Evolutionary conservation across 371 early-diverging fungal genomes (phyloP).

Genomic region (Apophysomyces sp.): DNA sequence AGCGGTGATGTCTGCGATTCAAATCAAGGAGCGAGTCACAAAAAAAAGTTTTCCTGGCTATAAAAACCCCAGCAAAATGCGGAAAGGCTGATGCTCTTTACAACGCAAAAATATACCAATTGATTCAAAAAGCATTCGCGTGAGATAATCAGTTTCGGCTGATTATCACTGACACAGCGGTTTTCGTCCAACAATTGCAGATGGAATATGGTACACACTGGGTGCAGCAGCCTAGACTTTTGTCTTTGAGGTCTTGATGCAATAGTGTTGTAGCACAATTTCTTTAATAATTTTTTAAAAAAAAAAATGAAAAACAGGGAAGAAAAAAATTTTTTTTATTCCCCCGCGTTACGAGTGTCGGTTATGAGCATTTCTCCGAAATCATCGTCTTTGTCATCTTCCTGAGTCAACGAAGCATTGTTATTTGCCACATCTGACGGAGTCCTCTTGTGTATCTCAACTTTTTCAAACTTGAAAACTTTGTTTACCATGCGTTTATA

Average conservation of each 20-base stretch:
- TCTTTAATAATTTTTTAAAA: too few species aligned
- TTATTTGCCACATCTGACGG: neutral
- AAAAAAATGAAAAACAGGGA: neutral
- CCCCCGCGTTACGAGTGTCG: neutral
- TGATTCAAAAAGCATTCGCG: slow-evolving; percentile 30
- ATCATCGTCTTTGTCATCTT: neutral
- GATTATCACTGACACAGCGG: slow-evolving; percentile 13
- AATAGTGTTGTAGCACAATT: slow-evolving; percentile 1
- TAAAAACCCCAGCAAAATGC: neutral
- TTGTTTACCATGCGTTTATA: neutral
- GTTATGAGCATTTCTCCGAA: neutral
- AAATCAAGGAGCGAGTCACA: neutral
- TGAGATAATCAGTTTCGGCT: slow-evolving; percentile 11
- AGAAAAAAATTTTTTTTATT: neutral
- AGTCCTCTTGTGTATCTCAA: neutral
- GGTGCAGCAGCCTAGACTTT: slow-evolving; percentile 13
- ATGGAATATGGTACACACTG: neutral
- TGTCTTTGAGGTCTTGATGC: neutral
- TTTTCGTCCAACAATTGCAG: slow-evolving; percentile 20
- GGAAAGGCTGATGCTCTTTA: neutral
- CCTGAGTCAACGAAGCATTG: neutral
- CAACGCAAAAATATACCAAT: slow-evolving; percentile 23
- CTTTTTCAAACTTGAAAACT: neutral
- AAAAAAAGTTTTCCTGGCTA: neutral
- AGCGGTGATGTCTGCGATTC: neutral